Conservation (phyloP, 2,329 filamentous ascomycete genomes). For the Graphilbum ipis-grandicollis region DNA sequence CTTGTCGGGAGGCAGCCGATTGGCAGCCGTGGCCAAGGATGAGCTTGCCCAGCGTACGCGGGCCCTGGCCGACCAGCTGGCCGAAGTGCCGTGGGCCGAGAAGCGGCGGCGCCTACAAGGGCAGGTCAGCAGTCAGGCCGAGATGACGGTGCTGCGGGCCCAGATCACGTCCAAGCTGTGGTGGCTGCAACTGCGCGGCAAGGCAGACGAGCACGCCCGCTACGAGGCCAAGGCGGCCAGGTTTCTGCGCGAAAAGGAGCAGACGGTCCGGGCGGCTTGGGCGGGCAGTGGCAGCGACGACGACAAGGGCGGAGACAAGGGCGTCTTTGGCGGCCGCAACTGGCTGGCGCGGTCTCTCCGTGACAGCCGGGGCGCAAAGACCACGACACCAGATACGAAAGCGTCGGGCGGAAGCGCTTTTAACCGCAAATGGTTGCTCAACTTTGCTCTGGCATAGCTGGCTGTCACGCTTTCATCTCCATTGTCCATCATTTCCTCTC, state of each 20-base stretch:
- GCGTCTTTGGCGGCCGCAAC: too few species aligned
- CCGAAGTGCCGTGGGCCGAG: not conserved
- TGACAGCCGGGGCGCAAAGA: too few species aligned
- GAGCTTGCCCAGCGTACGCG: constrained; percentile 7
- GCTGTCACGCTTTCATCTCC: too few species aligned
- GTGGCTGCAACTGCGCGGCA: constrained; percentile 9
- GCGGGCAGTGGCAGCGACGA: not conserved
- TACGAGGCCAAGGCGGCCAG: constrained; percentile 6
- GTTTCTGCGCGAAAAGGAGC: constrained; percentile 4
- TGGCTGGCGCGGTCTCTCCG: too few species aligned
- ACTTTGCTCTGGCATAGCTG: not conserved
- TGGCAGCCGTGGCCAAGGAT: constrained; percentile 11
- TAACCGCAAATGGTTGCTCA: not conserved
- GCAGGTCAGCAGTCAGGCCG: not conserved
- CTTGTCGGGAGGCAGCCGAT: constrained; percentile 4
- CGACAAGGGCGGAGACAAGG: not conserved
- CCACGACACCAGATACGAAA: not conserved
- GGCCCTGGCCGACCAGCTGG: not conserved
- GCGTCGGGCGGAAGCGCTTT: not conserved
- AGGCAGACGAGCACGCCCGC: constrained; percentile 4
- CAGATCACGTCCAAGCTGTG: constrained; percentile 9
- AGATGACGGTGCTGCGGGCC: constrained; percentile 4
- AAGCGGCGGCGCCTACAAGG: not conserved
- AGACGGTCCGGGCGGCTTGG: not conserved
- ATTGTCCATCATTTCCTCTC: too few species aligned